Evolutionary conservation across 225 moss, liverwort and hornwort species (phyloP).

Genomic region (Rhytidiadelphus loreus): DNA sequence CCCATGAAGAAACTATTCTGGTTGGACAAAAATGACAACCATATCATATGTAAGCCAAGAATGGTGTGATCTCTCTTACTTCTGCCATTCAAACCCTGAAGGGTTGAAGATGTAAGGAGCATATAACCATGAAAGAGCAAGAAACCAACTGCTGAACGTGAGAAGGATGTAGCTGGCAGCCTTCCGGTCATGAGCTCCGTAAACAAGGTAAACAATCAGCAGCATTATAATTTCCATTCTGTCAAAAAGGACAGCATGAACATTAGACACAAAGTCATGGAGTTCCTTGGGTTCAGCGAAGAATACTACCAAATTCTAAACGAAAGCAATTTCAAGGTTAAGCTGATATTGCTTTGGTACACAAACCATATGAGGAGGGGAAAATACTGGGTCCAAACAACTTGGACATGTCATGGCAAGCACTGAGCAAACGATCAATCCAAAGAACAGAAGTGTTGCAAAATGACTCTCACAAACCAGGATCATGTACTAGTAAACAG

Average conservation of each 20-base stretch:
- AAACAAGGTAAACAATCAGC: constrained; percentile 72
- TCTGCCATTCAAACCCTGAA: constrained; percentile 98
- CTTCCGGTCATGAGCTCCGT: constrained; percentile 54
- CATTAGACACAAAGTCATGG: background rate
- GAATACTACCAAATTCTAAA: background rate
- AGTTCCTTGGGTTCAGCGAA: background rate
- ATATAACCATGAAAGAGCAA: constrained; percentile 94
- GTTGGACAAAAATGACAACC: background rate
- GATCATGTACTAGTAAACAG: background rate
- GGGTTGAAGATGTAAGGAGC: constrained; percentile 98
- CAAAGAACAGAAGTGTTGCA: background rate
- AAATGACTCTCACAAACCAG: background rate
- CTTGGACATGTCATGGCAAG: background rate
- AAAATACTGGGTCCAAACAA: background rate
- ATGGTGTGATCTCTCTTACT: constrained; percentile 39
- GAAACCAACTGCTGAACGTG: constrained; percentile 96
- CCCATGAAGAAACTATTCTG: background rate
- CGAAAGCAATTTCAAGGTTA: background rate
- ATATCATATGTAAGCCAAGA: background rate
- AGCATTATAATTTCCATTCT: constrained; percentile 88
- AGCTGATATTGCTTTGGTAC: background rate
- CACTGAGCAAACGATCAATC: background rate
- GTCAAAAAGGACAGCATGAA: constrained; percentile 5
- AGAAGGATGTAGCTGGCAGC: constrained; percentile 72
- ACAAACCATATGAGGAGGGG: background rate